These are phyloP conservation scores for Starmerella sirachaensis DNA, from an alignment of 805 yeast species.

Conservation along the genomic window DNA sequence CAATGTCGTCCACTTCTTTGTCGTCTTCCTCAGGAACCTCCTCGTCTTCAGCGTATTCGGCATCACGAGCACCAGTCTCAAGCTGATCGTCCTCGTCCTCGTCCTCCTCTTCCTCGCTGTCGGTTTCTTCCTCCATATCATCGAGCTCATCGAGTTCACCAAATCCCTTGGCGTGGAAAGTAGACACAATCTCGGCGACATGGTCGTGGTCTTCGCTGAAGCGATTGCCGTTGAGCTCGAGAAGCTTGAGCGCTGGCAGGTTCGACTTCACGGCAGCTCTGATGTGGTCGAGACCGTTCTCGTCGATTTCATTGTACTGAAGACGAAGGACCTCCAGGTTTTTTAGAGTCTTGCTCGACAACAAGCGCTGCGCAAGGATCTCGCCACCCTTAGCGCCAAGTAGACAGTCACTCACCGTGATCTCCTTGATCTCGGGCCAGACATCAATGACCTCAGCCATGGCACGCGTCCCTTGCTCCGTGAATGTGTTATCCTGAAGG, in stretches of 20 bases:
- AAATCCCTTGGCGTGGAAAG: constrained; percentile 58
- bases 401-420: constrained; percentile 81
- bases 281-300: constrained; percentile 49
- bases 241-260: constrained; percentile 46
- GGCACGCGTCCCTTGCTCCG: constrained; percentile 50
- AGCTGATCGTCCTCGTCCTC: constrained; percentile 41
- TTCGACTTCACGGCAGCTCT: constrained; percentile 41
- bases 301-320: constrained; percentile 80
- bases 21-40: constrained; percentile 32
- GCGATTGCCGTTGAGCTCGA: constrained; percentile 89
- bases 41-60: constrained; percentile 32
- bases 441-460: constrained; percentile 47
- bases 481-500: constrained; percentile 91
- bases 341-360: constrained; percentile 17
- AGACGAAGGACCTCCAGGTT: constrained; percentile 51
- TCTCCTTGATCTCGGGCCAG: constrained; percentile 63
- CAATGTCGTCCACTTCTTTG: constrained; percentile 42
- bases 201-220: constrained; percentile 77
- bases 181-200: constrained; percentile 45
- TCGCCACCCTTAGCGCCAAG: constrained; percentile 70
- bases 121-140: constrained; percentile 76
- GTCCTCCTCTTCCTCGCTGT: constrained; percentile 55
- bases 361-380: constrained; percentile 32
- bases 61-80: constrained; percentile 37
- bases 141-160: constrained; percentile 90